Conservation (phyloP, 2,329 filamentous ascomycete species). For the Camillea tinctor region DNA sequence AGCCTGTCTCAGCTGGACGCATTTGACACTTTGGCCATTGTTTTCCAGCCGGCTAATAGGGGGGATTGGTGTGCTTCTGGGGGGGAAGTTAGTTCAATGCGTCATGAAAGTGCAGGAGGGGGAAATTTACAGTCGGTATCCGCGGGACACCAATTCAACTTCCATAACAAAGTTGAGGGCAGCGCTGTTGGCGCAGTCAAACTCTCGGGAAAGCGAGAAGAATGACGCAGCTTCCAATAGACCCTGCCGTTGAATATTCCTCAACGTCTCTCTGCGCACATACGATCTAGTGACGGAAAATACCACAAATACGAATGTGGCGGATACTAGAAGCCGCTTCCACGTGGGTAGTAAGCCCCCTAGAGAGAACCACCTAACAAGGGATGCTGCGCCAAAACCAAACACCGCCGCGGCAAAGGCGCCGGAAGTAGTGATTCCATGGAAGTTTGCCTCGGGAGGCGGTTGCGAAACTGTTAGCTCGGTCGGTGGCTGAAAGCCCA, state of each 20-base stretch:
- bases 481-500: slow-evolving; percentile 24
- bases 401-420: slow-evolving; percentile 30
- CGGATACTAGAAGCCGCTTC: slow-evolving; percentile 25
- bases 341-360: slow-evolving; percentile 29
- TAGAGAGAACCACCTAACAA: slow-evolving; percentile 30
- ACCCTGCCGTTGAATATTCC: slow-evolving; percentile 32
- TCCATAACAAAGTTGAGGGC: slow-evolving; percentile 36
- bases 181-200: slow-evolving; percentile 33
- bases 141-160: slow-evolving; percentile 34
- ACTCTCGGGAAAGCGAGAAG: slow-evolving; percentile 31
- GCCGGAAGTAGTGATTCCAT: slow-evolving; percentile 30
- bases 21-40: slow-evolving; percentile 73
- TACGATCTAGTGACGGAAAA: slow-evolving; percentile 27
- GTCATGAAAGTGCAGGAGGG: background rate
- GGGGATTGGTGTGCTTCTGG: slow-evolving; percentile 80
- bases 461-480: slow-evolving; percentile 20
- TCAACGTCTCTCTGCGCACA: slow-evolving; percentile 30
- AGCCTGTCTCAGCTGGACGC: slow-evolving; percentile 74
- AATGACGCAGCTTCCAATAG: slow-evolving; percentile 29
- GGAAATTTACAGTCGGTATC: slow-evolving; percentile 32
- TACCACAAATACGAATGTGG: slow-evolving; percentile 17
- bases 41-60: slow-evolving; percentile 93
- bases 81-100: slow-evolving; percentile 12
- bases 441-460: slow-evolving; percentile 21
- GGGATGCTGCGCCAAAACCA: slow-evolving; percentile 27